phyloP scores from a whole-genome alignment of 1,284 basidiomycete species.

The Boletus holoroseus region DNA sequence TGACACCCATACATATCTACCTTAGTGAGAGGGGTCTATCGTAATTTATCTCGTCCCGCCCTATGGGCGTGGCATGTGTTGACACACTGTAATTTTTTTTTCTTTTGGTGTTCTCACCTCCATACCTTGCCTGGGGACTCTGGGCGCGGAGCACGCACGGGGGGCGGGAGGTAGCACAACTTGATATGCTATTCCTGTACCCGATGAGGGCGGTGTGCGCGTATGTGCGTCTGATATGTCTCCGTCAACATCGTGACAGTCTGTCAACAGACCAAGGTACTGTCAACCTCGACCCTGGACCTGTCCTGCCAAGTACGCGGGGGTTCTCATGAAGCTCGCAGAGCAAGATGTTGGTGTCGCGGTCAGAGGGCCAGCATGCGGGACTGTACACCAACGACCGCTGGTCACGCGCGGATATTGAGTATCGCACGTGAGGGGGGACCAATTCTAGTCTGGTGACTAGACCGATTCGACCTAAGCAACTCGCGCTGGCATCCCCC shows the following conservation, averaged over 20 bases:
- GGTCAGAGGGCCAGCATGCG: too few relatives aligned
- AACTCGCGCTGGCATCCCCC: too few relatives aligned
- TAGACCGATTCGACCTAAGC: too few relatives aligned
- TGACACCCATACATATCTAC: constrained; percentile 8
- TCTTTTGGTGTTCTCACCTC: not conserved
- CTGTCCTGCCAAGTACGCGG: too few relatives aligned
- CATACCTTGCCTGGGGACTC: not conserved
- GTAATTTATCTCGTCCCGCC: not conserved
- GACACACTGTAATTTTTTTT: not conserved
- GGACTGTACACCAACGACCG: too few relatives aligned
- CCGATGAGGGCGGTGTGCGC: not conserved
- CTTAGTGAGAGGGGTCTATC: not conserved
- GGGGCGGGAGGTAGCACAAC: too few relatives aligned
- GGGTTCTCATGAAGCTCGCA: too few relatives aligned
- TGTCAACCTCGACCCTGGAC: too few relatives aligned
- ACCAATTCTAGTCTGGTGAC: too few relatives aligned
- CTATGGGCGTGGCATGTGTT: not conserved
- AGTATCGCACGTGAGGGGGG: too few relatives aligned
- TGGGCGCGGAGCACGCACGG: not conserved
- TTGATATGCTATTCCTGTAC: not conserved
- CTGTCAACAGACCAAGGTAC: not conserved
- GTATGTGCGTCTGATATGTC: not conserved
- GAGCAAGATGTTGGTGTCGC: too few relatives aligned
- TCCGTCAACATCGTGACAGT: not conserved
- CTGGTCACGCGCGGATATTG: too few relatives aligned